Base-by-base conservation (phyloP, 169 alveolate species). In the Cryptosporidium meleagridis region DNA sequence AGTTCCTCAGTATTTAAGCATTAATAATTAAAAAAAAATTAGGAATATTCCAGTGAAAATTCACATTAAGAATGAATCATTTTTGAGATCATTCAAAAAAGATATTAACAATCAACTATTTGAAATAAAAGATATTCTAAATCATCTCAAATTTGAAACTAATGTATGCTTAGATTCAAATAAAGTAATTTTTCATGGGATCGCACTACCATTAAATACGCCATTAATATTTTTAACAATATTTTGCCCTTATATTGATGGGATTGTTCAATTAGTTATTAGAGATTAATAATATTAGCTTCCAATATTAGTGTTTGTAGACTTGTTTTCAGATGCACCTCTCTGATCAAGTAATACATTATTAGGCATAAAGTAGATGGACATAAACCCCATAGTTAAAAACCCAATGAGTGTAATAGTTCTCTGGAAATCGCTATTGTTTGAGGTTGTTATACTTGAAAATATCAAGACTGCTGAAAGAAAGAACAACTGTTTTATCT, bases 41-140 rank as follows among this genome's bases (percentile, higher is more conserved):
- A 80, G 73, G 45, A 41, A 80, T 61, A 58, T 80, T 23, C 89
- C 89, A 0, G 75, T 80, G n/a, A 80, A 65, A 31, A 80, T 80
- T 18, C 67, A 80, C 26, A n/a, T 80, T 8, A 41, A 62, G 23
- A 26, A 45, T 4, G 29, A 37, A 33, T 12, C 41, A 39, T 62
- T 62, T 67, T 65, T 80, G 44, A 80, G 55, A 80, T 62, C 80
- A 33, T 59, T 80, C 44, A 80, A 53, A 7, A 80, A 45, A 80
- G 70, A 80, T 9, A n/a, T 65, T n/a, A 26, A 65, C 44, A 48
- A 65, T 29, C 41, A 39, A 12, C 37, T 67, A 21, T 8, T 80
- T 35, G 65, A 29, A 41, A 62, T 80, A 16, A 45, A 35, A 12
- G 89, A 65, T 44, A 23, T 80, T 16, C 44, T 80, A 37, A 62